A percentile compares a stretch with the other conserved stretches of the same genome.
Evolutionary conservation across 805 yeast species (phyloP).

Genomic region (Pichia nanzhaoensis): DNA sequence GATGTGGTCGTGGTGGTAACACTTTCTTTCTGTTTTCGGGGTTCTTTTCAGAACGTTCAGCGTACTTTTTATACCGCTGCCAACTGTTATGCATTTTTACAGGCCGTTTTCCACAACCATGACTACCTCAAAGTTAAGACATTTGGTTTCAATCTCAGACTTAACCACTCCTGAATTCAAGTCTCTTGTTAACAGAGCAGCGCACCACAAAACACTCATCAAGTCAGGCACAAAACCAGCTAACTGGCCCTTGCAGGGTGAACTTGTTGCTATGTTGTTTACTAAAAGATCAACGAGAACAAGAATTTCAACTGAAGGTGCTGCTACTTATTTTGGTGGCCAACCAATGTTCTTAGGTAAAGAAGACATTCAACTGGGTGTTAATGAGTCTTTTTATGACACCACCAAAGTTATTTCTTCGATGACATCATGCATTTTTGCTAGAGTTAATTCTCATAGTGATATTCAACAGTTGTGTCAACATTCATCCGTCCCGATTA

Average conservation of each 20-base stretch:
- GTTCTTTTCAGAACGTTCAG: too few relatives aligned
- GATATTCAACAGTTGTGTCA: slow-evolving; percentile 75
- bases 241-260: slow-evolving; percentile 58
- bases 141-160: slow-evolving; percentile 76
- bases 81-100: not conserved
- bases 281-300: slow-evolving; percentile 94
- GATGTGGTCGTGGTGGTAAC: too few relatives aligned
- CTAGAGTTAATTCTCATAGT: slow-evolving; percentile 83
- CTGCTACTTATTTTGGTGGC: slow-evolving; percentile 87
- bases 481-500: slow-evolving; percentile 83
- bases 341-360: slow-evolving; percentile 95
- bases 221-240: slow-evolving; percentile 43
- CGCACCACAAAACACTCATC: slow-evolving; percentile 55
- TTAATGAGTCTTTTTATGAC: slow-evolving; percentile 85
- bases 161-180: slow-evolving; percentile 65
- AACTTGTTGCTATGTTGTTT: slow-evolving; percentile 76
- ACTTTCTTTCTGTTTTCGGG: too few relatives aligned
- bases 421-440: slow-evolving; percentile 95
- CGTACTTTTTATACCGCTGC: too few relatives aligned
- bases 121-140: slow-evolving; percentile 41
- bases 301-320: slow-evolving; percentile 90
- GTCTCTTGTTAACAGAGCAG: slow-evolving; percentile 68
- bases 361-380: slow-evolving; percentile 95
- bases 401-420: slow-evolving; percentile 86
- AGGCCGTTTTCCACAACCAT: slow-evolving; percentile 24